Conservation (phyloP, 2,329 filamentous ascomycete species). For the Sarocladium brachiariae region DNA sequence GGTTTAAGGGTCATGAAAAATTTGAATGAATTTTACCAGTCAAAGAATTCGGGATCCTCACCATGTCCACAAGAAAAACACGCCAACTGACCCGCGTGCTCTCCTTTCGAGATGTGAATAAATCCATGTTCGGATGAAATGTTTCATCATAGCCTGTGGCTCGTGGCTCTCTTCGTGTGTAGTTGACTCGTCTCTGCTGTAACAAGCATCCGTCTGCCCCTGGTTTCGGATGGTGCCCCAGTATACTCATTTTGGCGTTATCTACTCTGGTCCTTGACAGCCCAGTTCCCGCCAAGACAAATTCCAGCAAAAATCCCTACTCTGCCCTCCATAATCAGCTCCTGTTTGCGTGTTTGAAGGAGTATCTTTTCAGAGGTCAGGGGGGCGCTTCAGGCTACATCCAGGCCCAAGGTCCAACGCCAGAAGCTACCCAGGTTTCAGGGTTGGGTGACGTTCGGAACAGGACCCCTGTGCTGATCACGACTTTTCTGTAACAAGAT, state of each 20-base stretch:
- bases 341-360: background rate
- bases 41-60: constrained; percentile 4
- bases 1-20: constrained; percentile 29
- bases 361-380: background rate
- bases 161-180: background rate
- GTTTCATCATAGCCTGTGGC: background rate
- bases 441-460: constrained; percentile 5
- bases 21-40: constrained; percentile 28
- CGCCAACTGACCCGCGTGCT: background rate
- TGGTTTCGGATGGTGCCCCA: background rate
- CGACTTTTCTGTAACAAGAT: constrained; percentile 6
- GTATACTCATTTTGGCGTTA: background rate
- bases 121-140: constrained; percentile 9
- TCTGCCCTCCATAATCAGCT: background rate
- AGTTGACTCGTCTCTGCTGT: background rate
- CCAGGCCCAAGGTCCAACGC: background rate
- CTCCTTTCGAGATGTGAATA: constrained; percentile 7
- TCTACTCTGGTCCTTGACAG: background rate
- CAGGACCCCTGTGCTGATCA: constrained; percentile 6
- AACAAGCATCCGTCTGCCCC: background rate
- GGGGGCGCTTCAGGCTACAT: background rate
- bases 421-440: background rate
- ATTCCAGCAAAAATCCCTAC: background rate
- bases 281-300: background rate
- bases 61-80: background rate